Evolutionary conservation across 257 asterid genomes (phyloP), one percentile per base, ranked within the genome.

Genomic region (Ajuga chamaepitys): DNA sequence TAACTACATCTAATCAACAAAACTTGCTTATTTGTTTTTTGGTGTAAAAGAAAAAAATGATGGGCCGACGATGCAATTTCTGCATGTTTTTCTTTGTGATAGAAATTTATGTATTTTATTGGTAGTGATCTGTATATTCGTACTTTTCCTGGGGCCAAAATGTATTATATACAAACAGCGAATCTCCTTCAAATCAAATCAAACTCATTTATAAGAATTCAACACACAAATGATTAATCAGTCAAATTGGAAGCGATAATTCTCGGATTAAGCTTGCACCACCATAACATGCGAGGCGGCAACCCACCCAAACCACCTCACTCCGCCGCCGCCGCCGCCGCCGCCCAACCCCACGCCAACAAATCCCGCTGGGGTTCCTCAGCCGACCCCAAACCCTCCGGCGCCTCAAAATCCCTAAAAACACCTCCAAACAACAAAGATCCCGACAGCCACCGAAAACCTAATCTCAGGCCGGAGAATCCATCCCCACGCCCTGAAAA

Each of bases 321-420:
- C 12, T 25, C 82, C 16, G 42, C 78, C 30, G 28, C 41, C 63
- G 26, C 82, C 16, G 42, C 78, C 30, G 28, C 41, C 63, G 30
- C 72, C 47, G 67, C 77, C 69, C 68, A 74, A 21, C 40, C 85
- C 72, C 64, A 79, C 69, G 85, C 68, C 74, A 88, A 77, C 26
- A 84, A 79, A 72, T 40, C 88, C 53, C 82, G 82, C 52, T 74
- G 87, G 85, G 83, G 75, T 37, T 64, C 85, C 9, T 66, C 85
- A 16, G 73, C 67, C 64, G 63, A 61, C 25, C 74, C 13, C 50
- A 66, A 76, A n/a, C 47, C 71, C 48, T 32, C 77, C 34, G 71
- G 69, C 52, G 47, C 69, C 40, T 9, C 57, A 1, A 84, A 81
- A 75, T 40, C 88, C 62, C 74, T 4, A 65, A 52, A 47, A 80